Evolutionary conservation across 2,329 filamentous ascomycete species (phyloP), one percentile per base, ranked within the genome.

Genomic region (Thielaviopsis euricoi): DNA sequence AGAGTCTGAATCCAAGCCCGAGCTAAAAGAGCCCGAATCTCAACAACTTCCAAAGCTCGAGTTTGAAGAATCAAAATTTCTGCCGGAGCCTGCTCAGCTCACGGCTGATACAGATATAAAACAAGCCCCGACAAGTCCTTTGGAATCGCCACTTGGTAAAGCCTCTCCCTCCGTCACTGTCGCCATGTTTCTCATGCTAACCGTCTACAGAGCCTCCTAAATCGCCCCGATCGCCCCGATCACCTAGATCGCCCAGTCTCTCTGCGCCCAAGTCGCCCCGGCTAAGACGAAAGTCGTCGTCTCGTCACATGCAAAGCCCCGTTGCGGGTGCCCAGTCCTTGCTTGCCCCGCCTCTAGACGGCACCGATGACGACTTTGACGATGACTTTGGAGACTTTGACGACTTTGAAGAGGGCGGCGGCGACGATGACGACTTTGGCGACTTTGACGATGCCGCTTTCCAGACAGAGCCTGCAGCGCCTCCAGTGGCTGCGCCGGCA

Each of bases 371-470:
- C 62, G 76, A 75, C 49, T 80, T 79, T 65, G 78, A 75, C 22
- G 78, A 81, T 64, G 79, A 82, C 61, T 78, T 80, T 69, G 79
- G 83, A 66, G 79, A 81, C 61, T 82, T 80, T 69, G 79, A 83
- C 66, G 79, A 81, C 61, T 82, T 83, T 63, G 78, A 81, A 64
- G 79, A 82, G 64, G 79, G 77, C 53, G 76, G 77, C 53, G 76
- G 74, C 63, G 75, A 72, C 7, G 74, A 73, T 52, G 74, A 73
- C 25, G 78, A 78, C 64, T 83, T 84, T 71, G 80, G 81, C 65
- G 84, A 87, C 65, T 89, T 88, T 69, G 83, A 86, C 66, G 85
- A 84, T 63, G 48, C 51, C 13, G 82, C 76, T 43, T 88, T 88
- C 66, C 78, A 87, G 43, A 48, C 43, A 65, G 74, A 80, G 67